Evolutionary conservation across 2,329 filamentous ascomycete genomes (phyloP), one percentile per base, ranked within the genome.

Genomic region (Colletotrichum endophyticum): DNA sequence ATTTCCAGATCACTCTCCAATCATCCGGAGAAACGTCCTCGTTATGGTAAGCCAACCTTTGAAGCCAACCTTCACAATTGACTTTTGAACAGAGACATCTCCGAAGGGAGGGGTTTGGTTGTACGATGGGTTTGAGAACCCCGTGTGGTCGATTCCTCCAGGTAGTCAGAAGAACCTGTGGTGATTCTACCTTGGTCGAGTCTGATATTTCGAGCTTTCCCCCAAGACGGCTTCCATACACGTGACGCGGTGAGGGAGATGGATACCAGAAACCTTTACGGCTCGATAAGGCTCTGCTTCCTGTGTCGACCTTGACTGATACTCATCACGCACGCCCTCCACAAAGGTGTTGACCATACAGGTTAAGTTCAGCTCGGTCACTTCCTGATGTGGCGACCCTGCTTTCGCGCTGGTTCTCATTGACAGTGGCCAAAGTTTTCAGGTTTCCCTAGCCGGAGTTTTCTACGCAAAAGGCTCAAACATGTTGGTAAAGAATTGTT

Each of bases 1-100:
- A 22, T 0, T 22, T 13, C 2, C 0, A 1, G 44, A 49, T 49
- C 39, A 49, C 39, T n/a, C 39, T 19, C 19, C 19, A 49, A 22
- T 22, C 44, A 53, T 53, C 6, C n/a, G 44, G 44, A 53, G 44
- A 53, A 53, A 53, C n/a, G n/a, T 53, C n/a, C n/a, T 13, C 6
- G 3, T 25, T 6, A 0, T 13, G 1, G 2, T 0, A 13, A 6
- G 44, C 0, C n/a, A 22, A 53, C 44, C 44, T 53, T 53, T 53
- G n/a, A 22, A 0, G n/a, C 44, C 4, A 53, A 1, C 11, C n/a
- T 12, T 5, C n/a, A 22, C 11, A 5, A 22, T 5, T 53, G n/a
- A 8, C 6, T 22, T 53, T 22, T 12, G 19, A 5, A 49, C 9
- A 44, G 19, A 12, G 19, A 4, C 19, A 49, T n/a, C 39, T 49